Evolutionary conservation across 495 filamentous ascomycete genomes (phyloP).

Genomic region (Talaromyces thailandensis): DNA sequence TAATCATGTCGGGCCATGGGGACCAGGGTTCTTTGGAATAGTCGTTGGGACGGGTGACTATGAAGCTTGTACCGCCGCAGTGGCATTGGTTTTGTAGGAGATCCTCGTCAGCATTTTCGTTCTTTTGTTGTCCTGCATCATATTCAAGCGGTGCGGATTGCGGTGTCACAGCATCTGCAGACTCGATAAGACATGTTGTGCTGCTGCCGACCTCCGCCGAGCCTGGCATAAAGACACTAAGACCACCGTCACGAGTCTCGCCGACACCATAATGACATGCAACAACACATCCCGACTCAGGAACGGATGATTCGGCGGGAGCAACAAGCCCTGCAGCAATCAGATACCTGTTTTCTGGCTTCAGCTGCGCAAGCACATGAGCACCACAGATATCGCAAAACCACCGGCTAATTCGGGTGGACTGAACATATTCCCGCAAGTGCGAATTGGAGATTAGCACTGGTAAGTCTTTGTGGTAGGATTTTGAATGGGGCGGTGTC

Average conservation of each 20-base stretch:
- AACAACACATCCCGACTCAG: constrained; percentile 15
- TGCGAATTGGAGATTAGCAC: not conserved
- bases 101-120: not conserved
- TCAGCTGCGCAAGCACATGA: constrained; percentile 41
- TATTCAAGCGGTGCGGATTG: constrained; percentile 8
- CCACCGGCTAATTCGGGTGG: constrained; percentile 41
- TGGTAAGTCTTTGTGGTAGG: constrained; percentile 13
- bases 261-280: constrained; percentile 36
- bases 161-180: not conserved
- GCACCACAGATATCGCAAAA: constrained; percentile 65
- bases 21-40: constrained; percentile 32
- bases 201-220: constrained; percentile 3
- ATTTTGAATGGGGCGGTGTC: not conserved
- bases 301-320: constrained; percentile 18
- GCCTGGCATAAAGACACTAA: constrained; percentile 38
- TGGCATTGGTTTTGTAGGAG: constrained; percentile 28
- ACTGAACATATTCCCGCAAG: constrained; percentile 39
- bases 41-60: constrained; percentile 30
- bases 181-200: not conserved
- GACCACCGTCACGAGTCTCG: constrained; percentile 50
- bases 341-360: constrained; percentile 23
- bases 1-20: constrained; percentile 44
- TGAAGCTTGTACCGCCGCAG: constrained; percentile 36
- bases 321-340: constrained; percentile 37
- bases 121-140: not conserved